Percentiles rank a stretch among this genome's conserved stretches.
Evolutionary conservation across 139 green algal species (phyloP).

Genomic region (Micromonas commoda): DNA sequence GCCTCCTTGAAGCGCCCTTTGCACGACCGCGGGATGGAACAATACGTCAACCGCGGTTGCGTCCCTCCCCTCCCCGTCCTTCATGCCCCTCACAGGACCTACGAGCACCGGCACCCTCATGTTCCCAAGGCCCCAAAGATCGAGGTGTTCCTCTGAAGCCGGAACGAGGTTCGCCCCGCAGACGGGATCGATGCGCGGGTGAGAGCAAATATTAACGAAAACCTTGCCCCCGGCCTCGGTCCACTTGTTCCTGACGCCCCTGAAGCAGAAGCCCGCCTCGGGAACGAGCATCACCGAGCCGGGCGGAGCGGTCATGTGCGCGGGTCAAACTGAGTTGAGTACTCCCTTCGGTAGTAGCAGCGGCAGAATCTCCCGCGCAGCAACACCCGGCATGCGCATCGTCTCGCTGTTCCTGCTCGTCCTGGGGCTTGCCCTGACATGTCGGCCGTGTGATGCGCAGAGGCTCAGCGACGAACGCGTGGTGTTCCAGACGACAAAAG

Average conservation of each 20-base stretch:
- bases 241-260: neutral
- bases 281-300: neutral
- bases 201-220: neutral
- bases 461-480: neutral
- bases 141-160: neutral
- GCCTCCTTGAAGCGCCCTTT: neutral
- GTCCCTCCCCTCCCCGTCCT: neutral
- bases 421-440: neutral
- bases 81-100: neutral
- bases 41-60: neutral
- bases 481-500: slow-evolving; percentile 55
- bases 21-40: neutral
- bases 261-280: neutral
- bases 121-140: neutral
- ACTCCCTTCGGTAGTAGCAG: too few species aligned
- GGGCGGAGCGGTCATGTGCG: too few species aligned
- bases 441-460: neutral
- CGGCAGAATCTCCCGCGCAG: too few species aligned
- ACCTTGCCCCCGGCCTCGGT: neutral
- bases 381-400: too few species aligned
- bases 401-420: neutral
- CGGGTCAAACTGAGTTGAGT: too few species aligned
- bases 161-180: neutral
- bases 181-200: neutral
- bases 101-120: neutral